Percentiles rank a stretch among this genome's conserved stretches.
Evolutionary conservation across 2,329 filamentous ascomycete genomes (phyloP).

Genomic region (Ampelomyces quisqualis): DNA sequence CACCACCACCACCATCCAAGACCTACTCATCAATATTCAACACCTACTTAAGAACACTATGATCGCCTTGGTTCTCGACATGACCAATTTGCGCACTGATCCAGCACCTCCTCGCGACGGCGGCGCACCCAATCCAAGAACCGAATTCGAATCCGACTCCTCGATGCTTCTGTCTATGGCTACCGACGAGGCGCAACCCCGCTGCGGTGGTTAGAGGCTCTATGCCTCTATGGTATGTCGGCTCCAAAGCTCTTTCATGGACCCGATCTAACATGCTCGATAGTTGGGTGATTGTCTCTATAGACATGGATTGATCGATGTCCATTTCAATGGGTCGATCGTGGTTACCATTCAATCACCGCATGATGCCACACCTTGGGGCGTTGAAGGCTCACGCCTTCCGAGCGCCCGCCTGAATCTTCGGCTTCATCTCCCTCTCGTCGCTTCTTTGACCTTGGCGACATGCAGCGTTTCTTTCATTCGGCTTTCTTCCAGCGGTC

Average conservation of each 20-base stretch:
- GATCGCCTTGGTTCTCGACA: slow-evolving; percentile 14
- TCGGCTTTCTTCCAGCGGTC: slow-evolving; percentile 8
- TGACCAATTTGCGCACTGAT: slow-evolving; percentile 17
- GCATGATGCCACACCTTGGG: background rate
- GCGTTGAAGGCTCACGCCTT: slow-evolving; percentile 1
- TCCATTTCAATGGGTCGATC: background rate
- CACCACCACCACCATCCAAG: slow-evolving; percentile 7
- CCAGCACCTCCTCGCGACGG: slow-evolving; percentile 38
- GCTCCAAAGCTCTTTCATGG: background rate
- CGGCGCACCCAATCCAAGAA: slow-evolving; percentile 31
- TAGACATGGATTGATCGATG: slow-evolving; percentile 1
- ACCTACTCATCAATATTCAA: slow-evolving; percentile 6
- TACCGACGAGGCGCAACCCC: slow-evolving; percentile 24
- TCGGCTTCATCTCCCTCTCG: slow-evolving; percentile 5
- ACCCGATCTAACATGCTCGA: slow-evolving; percentile 12
- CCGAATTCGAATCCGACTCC: slow-evolving; percentile 14
- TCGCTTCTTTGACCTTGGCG: slow-evolving; percentile 4
- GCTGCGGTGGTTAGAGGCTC: slow-evolving; percentile 34
- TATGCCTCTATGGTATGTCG: slow-evolving; percentile 10
- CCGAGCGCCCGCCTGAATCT: background rate
- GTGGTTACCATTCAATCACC: background rate
- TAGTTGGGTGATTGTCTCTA: slow-evolving; percentile 7
- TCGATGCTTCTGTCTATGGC: slow-evolving; percentile 20
- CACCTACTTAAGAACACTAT: slow-evolving; percentile 17
- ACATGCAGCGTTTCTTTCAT: slow-evolving; percentile 4